phyloP scores from a whole-genome alignment of 2,329 filamentous ascomycete species.

The Calycina herbarum region DNA sequence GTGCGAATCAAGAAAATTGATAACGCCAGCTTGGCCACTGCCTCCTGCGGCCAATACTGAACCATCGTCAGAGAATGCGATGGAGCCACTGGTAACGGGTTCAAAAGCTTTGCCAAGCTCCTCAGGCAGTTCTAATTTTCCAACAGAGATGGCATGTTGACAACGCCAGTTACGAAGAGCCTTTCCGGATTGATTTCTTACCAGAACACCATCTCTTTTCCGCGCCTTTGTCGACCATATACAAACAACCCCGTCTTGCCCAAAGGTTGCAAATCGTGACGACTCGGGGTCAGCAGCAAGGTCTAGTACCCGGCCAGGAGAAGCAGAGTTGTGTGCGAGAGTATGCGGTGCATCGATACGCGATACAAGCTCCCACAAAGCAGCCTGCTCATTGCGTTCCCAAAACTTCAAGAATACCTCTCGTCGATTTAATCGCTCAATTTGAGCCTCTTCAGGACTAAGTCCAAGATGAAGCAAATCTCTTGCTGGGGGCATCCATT shows the following conservation, averaged over 20 bases:
- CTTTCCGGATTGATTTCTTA: constrained; percentile 58
- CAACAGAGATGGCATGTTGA: constrained; percentile 55
- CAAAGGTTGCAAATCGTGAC: constrained; percentile 79
- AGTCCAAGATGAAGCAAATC: constrained; percentile 64
- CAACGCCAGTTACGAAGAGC: constrained; percentile 74
- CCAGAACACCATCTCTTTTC: constrained; percentile 65
- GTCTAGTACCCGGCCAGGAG: constrained; percentile 63
- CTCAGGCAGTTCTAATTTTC: constrained; percentile 40
- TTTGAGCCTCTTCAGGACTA: constrained; percentile 44
- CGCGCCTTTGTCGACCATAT: constrained; percentile 78
- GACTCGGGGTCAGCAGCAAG: constrained; percentile 69
- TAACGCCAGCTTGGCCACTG: constrained; percentile 56
- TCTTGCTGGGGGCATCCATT: constrained; percentile 74
- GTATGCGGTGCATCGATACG: constrained; percentile 82
- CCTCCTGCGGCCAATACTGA: constrained; percentile 75
- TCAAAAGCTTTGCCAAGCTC: constrained; percentile 31
- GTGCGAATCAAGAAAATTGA: constrained; percentile 75
- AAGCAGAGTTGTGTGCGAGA: constrained; percentile 50
- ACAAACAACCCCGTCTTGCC: constrained; percentile 74
- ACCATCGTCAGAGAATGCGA: constrained; percentile 82
- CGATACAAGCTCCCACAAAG: constrained; percentile 73
- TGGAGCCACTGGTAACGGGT: constrained; percentile 51
- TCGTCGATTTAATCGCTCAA: constrained; percentile 52
- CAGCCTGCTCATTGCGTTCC: constrained; percentile 59
- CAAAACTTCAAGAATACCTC: constrained; percentile 93